Percentiles rank a stretch among this genome's conserved stretches.
Evolutionary conservation across 257 asterid genomes (phyloP).

Genomic region (Paraleonurus japonicus): DNA sequence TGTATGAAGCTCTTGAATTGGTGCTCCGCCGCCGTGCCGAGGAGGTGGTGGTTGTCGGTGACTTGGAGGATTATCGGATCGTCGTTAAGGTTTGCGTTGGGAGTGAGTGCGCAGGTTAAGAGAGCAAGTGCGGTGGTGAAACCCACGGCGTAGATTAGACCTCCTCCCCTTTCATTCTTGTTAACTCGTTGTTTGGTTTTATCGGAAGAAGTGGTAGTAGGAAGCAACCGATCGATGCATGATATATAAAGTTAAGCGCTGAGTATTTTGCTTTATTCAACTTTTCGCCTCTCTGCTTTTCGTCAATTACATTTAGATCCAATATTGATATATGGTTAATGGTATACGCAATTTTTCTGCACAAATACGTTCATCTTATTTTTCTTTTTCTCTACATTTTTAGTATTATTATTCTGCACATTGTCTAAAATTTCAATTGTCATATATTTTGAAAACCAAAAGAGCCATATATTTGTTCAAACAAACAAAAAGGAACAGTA

Average conservation of each 20-base stretch:
- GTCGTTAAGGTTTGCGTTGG: constrained; percentile 27
- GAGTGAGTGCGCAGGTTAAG: constrained; percentile 49
- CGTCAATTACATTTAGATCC: background rate
- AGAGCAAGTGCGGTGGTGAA: constrained; percentile 23
- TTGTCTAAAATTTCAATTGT: too few relatives aligned
- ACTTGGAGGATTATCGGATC: constrained; percentile 65
- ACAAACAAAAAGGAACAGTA: too few relatives aligned
- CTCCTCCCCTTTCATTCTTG: constrained; percentile 39
- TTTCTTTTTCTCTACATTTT: too few relatives aligned
- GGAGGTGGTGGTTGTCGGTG: constrained; percentile 52
- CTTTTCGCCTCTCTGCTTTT: background rate
- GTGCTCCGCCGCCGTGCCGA: constrained; percentile 68
- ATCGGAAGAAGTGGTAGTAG: background rate
- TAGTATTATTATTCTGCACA: too few relatives aligned
- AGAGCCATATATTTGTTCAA: too few relatives aligned
- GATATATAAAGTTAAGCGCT: constrained; percentile 19
- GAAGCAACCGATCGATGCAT: background rate
- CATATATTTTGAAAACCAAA: too few relatives aligned
- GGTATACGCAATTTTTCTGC: too few relatives aligned
- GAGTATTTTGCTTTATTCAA: constrained; percentile 12
- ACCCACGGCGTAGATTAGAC: constrained; percentile 35
- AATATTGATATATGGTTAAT: too few relatives aligned
- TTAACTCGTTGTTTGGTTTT: background rate
- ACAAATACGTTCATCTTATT: too few relatives aligned
- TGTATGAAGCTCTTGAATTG: constrained; percentile 55